Conservation (phyloP, 164 flowering plant species). For the Houttuynia cordata region DNA sequence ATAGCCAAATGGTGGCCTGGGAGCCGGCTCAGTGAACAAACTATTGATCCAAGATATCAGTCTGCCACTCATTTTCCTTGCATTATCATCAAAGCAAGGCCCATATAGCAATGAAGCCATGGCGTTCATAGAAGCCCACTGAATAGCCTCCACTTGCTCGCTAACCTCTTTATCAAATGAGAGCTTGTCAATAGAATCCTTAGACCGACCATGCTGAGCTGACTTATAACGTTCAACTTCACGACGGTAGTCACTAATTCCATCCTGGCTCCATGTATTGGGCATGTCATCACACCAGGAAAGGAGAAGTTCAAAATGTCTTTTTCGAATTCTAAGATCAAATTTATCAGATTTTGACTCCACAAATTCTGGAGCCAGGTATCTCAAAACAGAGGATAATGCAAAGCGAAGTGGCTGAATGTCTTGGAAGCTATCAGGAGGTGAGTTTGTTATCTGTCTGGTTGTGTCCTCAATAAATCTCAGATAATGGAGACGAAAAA, state of each 20-base stretch:
- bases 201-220: slow-evolving; percentile 77
- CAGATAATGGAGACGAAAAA: slow-evolving; percentile 79
- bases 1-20: slow-evolving; percentile 88
- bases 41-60: slow-evolving; percentile 92
- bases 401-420: slow-evolving; percentile 89
- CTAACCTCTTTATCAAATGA: slow-evolving; percentile 86
- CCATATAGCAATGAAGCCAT: slow-evolving; percentile 94
- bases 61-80: slow-evolving; percentile 94
- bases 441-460: slow-evolving; percentile 39
- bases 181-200: slow-evolving; percentile 87
- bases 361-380: slow-evolving; percentile 87
- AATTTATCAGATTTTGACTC: slow-evolving; percentile 88
- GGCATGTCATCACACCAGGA: slow-evolving; percentile 91
- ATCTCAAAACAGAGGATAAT: slow-evolving; percentile 84
- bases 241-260: slow-evolving; percentile 77
- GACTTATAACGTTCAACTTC: slow-evolving; percentile 89
- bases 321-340: slow-evolving; percentile 75
- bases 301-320: slow-evolving; percentile 86
- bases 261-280: slow-evolving; percentile 76
- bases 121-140: slow-evolving; percentile 98
- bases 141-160: slow-evolving; percentile 94
- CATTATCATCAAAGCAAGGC: slow-evolving; percentile 98
- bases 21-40: slow-evolving; percentile 80
- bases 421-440: slow-evolving; percentile 80
- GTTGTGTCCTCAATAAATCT: slow-evolving; percentile 86